Evolutionary conservation across 1,284 basidiomycete species (phyloP).

Genomic region (Bjerkandera adusta): DNA sequence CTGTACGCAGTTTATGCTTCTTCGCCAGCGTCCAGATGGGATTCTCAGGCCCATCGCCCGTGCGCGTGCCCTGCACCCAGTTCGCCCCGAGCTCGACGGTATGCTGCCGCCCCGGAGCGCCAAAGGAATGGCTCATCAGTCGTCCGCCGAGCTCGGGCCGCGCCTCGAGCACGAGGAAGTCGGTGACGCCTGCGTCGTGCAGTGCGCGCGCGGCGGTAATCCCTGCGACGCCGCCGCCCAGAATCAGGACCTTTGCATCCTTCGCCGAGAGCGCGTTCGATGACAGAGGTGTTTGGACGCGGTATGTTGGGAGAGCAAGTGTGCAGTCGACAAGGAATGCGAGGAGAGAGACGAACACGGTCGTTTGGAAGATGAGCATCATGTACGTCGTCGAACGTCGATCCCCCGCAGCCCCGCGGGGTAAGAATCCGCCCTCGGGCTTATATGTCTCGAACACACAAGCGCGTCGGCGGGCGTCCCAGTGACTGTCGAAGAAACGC

Average conservation of each 20-base stretch:
- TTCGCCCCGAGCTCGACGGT: slow-evolving; percentile 65
- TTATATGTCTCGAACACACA: no score
- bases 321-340: no score
- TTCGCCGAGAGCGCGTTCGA: slow-evolving; percentile 10
- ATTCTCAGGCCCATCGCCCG: slow-evolving; percentile 49
- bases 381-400: no score
- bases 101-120: slow-evolving; percentile 33
- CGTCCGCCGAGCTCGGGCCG: slow-evolving; percentile 60
- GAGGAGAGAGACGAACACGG: no score
- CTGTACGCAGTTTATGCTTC: slow-evolving; percentile 52
- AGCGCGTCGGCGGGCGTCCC: no score
- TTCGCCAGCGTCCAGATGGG: slow-evolving; percentile 60
- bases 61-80: slow-evolving; percentile 70
- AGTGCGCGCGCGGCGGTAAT: slow-evolving; percentile 64
- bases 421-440: no score
- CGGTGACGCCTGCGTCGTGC: slow-evolving; percentile 50
- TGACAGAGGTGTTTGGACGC: no score
- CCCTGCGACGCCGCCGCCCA: slow-evolving; percentile 67
- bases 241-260: slow-evolving; percentile 42
- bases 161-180: slow-evolving; percentile 64
- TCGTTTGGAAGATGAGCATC: no score
- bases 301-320: no score
- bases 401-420: no score
- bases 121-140: slow-evolving; percentile 48
- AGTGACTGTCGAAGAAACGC: no score